Conservation (phyloP, 257 asterid genomes). For the Forsythia suspensa region DNA sequence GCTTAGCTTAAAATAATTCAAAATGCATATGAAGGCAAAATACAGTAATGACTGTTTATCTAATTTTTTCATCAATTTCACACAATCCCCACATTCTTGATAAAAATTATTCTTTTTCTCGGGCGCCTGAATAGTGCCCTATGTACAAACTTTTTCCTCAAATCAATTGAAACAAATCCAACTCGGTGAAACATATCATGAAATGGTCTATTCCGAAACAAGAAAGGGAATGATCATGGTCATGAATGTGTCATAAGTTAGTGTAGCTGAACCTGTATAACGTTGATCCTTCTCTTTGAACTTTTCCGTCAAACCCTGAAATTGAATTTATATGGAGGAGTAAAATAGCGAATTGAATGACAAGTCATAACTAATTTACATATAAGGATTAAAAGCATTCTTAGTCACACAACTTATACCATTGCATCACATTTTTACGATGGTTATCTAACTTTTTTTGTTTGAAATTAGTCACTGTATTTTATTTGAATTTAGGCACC, state of each 20-base stretch:
- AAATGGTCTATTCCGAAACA: constrained; percentile 35
- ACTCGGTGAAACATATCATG: not conserved
- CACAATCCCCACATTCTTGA: too few species aligned
- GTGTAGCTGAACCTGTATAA: constrained; percentile 72
- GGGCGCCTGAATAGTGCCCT: not conserved
- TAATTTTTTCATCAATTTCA: too few species aligned
- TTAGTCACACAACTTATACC: too few species aligned
- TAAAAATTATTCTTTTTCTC: too few species aligned
- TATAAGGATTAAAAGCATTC: too few species aligned
- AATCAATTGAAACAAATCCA: constrained; percentile 6
- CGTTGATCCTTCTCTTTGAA: constrained; percentile 85
- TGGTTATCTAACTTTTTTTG: too few species aligned
- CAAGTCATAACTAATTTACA: not conserved
- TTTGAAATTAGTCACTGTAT: too few species aligned
- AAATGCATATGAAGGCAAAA: too few species aligned
- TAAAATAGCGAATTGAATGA: not conserved
- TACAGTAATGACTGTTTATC: too few species aligned
- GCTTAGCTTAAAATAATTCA: too few species aligned
- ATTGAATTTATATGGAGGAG: not conserved
- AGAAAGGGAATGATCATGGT: constrained; percentile 78
- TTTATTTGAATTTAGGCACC: too few species aligned
- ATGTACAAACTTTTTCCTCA: not conserved
- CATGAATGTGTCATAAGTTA: constrained; percentile 69
- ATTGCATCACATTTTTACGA: too few species aligned
- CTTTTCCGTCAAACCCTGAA: constrained; percentile 86